phyloP scores from a whole-genome alignment of 1,284 basidiomycete species.

The Thelephora terrestris region DNA sequence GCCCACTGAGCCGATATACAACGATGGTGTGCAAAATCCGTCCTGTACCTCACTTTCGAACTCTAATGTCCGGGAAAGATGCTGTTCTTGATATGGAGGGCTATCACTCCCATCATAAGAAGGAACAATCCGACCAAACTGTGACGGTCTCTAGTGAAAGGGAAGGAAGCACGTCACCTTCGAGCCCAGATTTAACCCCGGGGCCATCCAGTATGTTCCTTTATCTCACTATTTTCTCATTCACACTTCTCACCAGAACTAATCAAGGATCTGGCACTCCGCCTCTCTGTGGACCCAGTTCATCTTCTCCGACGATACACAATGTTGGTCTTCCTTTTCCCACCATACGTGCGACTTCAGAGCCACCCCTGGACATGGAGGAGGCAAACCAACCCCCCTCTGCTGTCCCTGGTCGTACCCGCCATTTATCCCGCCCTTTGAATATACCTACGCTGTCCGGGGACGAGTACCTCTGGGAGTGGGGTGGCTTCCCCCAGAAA shows the following conservation, averaged over 20 bases:
- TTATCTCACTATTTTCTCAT: not conserved
- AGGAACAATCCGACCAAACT: conserved; percentile 30
- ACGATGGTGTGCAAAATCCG: conserved; percentile 41
- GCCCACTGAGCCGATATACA: conserved; percentile 61
- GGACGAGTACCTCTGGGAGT: conserved; percentile 77
- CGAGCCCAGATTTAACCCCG: conserved; percentile 8
- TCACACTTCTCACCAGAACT: not conserved
- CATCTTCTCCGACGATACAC: not conserved
- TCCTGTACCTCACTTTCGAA: conserved; percentile 3
- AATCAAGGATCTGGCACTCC: conserved; percentile 9
- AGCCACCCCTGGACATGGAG: conserved; percentile 39
- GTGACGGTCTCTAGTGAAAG: conserved; percentile 16
- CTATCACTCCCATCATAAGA: conserved; percentile 41
- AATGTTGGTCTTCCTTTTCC: conserved; percentile 23
- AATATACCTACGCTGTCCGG: conserved; percentile 16
- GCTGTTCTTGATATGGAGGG: conserved; percentile 58
- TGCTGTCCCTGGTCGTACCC: conserved; percentile 8
- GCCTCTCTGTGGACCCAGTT: conserved; percentile 11
- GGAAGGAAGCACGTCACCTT: not conserved
- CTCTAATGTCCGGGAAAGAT: conserved; percentile 25
- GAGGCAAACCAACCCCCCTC: conserved; percentile 10
- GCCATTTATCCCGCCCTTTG: conserved; percentile 5
- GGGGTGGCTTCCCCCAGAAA: conserved; percentile 76
- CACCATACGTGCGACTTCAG: conserved; percentile 42
- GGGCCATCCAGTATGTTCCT: conserved; percentile 10